A percentile compares a stretch with the other conserved stretches of the same genome.
Conservation (phyloP, 305 asterid species). For the Ajuga reptans region DNA sequence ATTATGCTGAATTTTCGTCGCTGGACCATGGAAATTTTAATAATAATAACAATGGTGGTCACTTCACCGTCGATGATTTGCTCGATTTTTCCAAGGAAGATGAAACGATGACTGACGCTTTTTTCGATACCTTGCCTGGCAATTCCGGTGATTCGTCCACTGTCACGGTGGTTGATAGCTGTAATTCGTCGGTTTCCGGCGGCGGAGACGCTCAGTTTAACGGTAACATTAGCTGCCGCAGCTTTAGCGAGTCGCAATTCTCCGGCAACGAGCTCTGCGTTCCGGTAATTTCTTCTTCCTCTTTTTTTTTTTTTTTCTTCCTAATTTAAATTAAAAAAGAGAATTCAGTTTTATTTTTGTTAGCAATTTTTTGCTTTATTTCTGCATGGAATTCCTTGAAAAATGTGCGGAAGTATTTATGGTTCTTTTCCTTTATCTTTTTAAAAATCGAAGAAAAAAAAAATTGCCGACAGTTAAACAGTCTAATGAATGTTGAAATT, state of each 20-base stretch:
- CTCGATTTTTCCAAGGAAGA: constrained; percentile 76
- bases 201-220: constrained; percentile 48
- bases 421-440: background rate
- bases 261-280: constrained; percentile 77
- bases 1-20: constrained; percentile 37
- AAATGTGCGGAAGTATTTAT: constrained; percentile 25
- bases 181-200: constrained; percentile 73
- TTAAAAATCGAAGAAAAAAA: background rate
- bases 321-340: too few relatives aligned
- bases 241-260: constrained; percentile 56
- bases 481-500: too few relatives aligned
- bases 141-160: constrained; percentile 60
- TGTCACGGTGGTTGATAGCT: constrained; percentile 66
- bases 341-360: background rate
- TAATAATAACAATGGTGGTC: constrained; percentile 23
- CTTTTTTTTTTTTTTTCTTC: background rate
- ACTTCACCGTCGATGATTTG: constrained; percentile 70
- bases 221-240: constrained; percentile 54
- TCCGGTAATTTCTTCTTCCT: constrained; percentile 51
- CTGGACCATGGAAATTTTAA: constrained; percentile 26
- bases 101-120: constrained; percentile 66
- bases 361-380: background rate
- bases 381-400: constrained; percentile 37
- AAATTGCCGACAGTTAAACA: constrained; percentile 32
- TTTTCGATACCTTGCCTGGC: constrained; percentile 46